A percentile compares a stretch with the other conserved stretches of the same genome.
phyloP scores from a whole-genome alignment of 2,329 filamentous ascomycete genomes.

The Neopestalotiopsis rosae region DNA sequence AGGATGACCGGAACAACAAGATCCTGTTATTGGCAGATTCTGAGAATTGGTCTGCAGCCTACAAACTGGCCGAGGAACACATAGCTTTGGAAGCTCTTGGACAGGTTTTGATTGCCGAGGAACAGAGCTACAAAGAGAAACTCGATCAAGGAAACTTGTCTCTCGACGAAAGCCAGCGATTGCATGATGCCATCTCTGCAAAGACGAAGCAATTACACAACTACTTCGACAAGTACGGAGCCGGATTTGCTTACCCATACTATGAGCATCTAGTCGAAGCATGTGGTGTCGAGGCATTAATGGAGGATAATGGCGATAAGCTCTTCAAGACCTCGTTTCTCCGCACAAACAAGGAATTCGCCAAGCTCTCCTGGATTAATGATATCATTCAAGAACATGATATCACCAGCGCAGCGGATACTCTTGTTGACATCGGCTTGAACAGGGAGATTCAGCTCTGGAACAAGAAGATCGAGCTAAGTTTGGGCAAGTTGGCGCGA shows the following conservation, averaged over 20 bases:
- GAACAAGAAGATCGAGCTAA: slow-evolving; percentile 93
- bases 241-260: slow-evolving; percentile 74
- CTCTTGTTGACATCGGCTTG: slow-evolving; percentile 72
- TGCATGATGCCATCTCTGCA: slow-evolving; percentile 49
- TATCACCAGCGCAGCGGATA: slow-evolving; percentile 73
- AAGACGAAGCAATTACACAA: slow-evolving; percentile 53
- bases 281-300: slow-evolving; percentile 68
- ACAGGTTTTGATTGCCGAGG: slow-evolving; percentile 60
- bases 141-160: slow-evolving; percentile 38
- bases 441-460: slow-evolving; percentile 80
- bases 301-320: slow-evolving; percentile 74
- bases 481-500: slow-evolving; percentile 81
- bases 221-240: slow-evolving; percentile 68
- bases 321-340: slow-evolving; percentile 80
- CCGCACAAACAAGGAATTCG: slow-evolving; percentile 71
- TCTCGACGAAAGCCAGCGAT: slow-evolving; percentile 41
- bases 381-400: slow-evolving; percentile 80
- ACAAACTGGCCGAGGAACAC: slow-evolving; percentile 64
- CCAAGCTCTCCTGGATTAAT: slow-evolving; percentile 93
- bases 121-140: slow-evolving; percentile 46
- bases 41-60: slow-evolving; percentile 62
- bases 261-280: slow-evolving; percentile 79
- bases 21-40: slow-evolving; percentile 59
- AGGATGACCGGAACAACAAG: slow-evolving; percentile 56
- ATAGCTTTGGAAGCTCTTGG: slow-evolving; percentile 60